Evolutionary conservation across 2,329 filamentous ascomycete genomes (phyloP), one percentile per base, ranked within the genome.

Genomic region (Botrytis hyacinthi): DNA sequence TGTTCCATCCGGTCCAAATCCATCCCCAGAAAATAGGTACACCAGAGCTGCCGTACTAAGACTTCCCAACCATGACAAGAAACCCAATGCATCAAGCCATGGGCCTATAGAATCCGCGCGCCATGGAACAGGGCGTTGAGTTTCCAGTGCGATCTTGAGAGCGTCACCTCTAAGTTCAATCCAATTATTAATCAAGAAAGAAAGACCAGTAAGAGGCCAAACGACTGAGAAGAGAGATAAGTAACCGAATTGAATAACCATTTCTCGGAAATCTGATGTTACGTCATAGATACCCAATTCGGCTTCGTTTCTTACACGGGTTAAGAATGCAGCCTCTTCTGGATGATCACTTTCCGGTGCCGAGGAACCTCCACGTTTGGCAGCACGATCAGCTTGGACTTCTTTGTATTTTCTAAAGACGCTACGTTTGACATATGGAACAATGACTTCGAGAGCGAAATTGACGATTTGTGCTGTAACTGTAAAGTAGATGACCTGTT

Each of bases 131-230:
- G 96, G 96, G 5, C 96, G 91, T 79, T 95, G 92, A 86, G 93
- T 95, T 82, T 95, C 92, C 66, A 94, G 87, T 73, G 94, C 94
- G 78, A 98, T 97, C 82, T 99, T 99, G 84, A 97, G 88, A 3
- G 95, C 95, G 80, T 99, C 96, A 0, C 93, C 93, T 60, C 96
- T 92, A 57, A 98, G 88, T 81, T 98, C 96, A 73, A 99, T 85
- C 94, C 95, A 98, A 84, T 98, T 97, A 84, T 98, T 98, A 82
- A 96, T 85, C 20, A 98, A 84, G 84, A 98, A 98, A 1, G 92
- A 95, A 73, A 94, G 87, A 2, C 92, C 91, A 0, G 95, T 95
- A n/a, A 98, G 85, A 0, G 96, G 96, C 96, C 96, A 99, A 72
- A 97, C 90, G 3, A 96, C 93, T 0, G 93, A 96, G 82, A 98